Conservation (phyloP, 169 alveolate genomes). For the Plasmodium fragile region DNA sequence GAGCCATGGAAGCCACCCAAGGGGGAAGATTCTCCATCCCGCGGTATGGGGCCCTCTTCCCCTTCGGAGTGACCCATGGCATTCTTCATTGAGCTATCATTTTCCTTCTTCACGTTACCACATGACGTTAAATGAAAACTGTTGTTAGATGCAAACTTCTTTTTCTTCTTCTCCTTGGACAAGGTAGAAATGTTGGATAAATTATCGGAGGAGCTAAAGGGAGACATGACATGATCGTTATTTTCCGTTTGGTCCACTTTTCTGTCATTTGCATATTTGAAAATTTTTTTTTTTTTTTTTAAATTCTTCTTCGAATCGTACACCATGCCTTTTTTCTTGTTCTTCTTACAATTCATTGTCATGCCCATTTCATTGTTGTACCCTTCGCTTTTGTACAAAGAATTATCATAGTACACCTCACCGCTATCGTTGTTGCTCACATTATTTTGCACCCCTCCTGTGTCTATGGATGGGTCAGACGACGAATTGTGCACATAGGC, state of each 20-base stretch:
- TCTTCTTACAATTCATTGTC: constrained; percentile 13
- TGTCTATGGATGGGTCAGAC: constrained; percentile 38
- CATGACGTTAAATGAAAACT: background rate
- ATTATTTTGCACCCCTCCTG: background rate
- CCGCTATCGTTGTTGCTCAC: background rate
- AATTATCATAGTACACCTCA: background rate
- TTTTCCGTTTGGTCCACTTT: constrained; percentile 9
- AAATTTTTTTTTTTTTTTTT: constrained; percentile 65
- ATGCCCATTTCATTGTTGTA: constrained; percentile 8
- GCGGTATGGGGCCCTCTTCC: background rate
- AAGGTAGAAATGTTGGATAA: constrained; percentile 29
- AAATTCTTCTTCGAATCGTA: constrained; percentile 50
- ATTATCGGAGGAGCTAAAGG: constrained; percentile 36
- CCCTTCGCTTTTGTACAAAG: background rate
- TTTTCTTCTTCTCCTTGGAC: constrained; percentile 11
- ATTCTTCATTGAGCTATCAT: background rate
- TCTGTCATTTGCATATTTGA: constrained; percentile 36
- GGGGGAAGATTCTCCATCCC: background rate
- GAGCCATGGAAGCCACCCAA: background rate
- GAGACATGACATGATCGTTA: constrained; percentile 23
- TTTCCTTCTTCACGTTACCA: constrained; percentile 8
- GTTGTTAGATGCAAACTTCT: background rate
- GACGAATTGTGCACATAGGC: constrained; percentile 6
- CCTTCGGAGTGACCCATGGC: background rate
- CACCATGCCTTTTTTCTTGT: constrained; percentile 26